phyloP scores from a whole-genome alignment of 1,284 basidiomycete genomes.

The Ceratobasidium sp. region DNA sequence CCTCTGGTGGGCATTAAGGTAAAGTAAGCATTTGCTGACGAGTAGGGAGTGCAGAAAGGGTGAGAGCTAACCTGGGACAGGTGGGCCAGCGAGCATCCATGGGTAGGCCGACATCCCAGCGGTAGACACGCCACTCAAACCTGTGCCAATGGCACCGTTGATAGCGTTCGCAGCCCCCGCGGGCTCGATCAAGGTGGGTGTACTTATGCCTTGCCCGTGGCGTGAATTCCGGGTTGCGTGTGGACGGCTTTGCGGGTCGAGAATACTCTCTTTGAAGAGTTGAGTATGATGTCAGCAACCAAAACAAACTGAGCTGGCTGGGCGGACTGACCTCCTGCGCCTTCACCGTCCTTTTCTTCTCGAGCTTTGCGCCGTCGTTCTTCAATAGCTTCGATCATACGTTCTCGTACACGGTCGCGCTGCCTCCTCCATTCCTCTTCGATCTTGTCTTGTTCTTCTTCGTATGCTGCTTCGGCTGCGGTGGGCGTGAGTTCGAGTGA shows the following conservation, averaged over 20 bases:
- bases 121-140: slow-evolving; percentile 11
- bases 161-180: slow-evolving; percentile 52
- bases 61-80: slow-evolving; percentile 28
- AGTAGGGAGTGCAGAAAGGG: slow-evolving; percentile 52
- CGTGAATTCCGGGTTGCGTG: slow-evolving; percentile 82
- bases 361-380: slow-evolving; percentile 76
- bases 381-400: slow-evolving; percentile 82
- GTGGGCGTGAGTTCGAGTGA: slow-evolving; percentile 5
- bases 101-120: slow-evolving; percentile 33
- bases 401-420: slow-evolving; percentile 72
- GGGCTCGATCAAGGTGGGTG: slow-evolving; percentile 52
- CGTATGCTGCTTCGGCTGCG: slow-evolving; percentile 55
- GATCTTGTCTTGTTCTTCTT: slow-evolving; percentile 75
- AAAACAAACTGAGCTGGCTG: background rate
- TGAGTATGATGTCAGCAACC: slow-evolving; percentile 38
- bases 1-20: slow-evolving; percentile 59
- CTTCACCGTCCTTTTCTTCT: slow-evolving; percentile 84
- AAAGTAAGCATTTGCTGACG: slow-evolving; percentile 60
- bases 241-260: slow-evolving; percentile 78
- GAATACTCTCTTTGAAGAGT: slow-evolving; percentile 46
- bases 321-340: slow-evolving; percentile 61
- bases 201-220: slow-evolving; percentile 69
- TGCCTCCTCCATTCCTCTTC: slow-evolving; percentile 82
- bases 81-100: slow-evolving; percentile 39
- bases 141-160: slow-evolving; percentile 50